Percentiles rank a stretch among this genome's conserved stretches.
These are phyloP conservation scores for Candida albicans DNA, from an alignment of 1,139 yeast genomes.

Conservation along the genomic window DNA sequence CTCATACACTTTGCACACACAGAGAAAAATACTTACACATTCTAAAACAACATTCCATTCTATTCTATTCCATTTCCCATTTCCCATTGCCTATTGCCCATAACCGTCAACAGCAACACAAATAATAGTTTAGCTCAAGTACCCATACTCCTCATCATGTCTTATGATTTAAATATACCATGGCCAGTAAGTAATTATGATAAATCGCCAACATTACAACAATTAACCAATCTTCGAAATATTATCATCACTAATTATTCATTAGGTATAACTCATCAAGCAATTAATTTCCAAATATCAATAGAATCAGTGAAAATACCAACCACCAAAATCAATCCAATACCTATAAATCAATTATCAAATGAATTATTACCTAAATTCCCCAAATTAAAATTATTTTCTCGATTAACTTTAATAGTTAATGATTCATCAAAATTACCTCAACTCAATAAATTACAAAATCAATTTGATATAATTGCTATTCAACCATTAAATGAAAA, in stretches of 20 bases:
- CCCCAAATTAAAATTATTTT: constrained; percentile 50
- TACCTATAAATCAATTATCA: constrained; percentile 27
- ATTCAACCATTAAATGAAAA: constrained; percentile 80
- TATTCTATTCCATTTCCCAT: too few species aligned
- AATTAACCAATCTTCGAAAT: constrained; percentile 46
- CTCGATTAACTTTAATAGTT: constrained; percentile 72
- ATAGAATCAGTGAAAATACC: constrained; percentile 62
- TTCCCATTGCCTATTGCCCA: too few species aligned
- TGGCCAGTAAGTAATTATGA: constrained; percentile 68
- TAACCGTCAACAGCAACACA: not conserved
- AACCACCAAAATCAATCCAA: constrained; percentile 38
- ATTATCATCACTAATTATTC: constrained; percentile 56
- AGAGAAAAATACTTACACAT: too few species aligned
- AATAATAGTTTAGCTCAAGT: too few species aligned
- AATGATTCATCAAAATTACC: constrained; percentile 81
- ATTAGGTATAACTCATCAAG: constrained; percentile 73
- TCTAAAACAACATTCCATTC: too few species aligned
- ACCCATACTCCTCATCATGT: constrained; percentile 15
- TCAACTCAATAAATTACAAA: constrained; percentile 60
- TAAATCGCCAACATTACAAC: constrained; percentile 37
- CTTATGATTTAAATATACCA: constrained; percentile 74
- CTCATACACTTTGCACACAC: too few species aligned
- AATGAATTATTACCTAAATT: constrained; percentile 34
- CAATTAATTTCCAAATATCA: constrained; percentile 61
- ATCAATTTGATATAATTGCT: constrained; percentile 75